These are phyloP conservation scores for Metschnikowia baotianmanensis DNA, from an alignment of 805 yeast species.

Conservation along the genomic window DNA sequence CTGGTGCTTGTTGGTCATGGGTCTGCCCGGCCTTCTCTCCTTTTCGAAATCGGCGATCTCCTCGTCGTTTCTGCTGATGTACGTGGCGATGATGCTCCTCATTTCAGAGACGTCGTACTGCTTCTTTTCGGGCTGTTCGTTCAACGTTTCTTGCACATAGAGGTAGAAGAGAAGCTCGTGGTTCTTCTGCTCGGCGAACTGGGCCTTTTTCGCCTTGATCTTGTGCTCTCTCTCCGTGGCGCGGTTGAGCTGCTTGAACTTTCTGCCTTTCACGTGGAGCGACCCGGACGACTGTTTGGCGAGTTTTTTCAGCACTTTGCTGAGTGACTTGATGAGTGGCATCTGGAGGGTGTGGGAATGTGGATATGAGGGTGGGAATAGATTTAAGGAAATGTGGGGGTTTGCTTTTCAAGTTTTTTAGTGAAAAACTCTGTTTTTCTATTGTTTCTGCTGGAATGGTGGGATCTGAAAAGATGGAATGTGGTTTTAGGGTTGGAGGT, in stretches of 20 bases:
- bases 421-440: no score
- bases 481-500: no score
- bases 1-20: constrained; percentile 70
- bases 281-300: constrained; percentile 50
- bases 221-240: constrained; percentile 86
- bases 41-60: constrained; percentile 63
- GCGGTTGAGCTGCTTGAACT: constrained; percentile 75
- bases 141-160: constrained; percentile 52
- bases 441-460: background rate
- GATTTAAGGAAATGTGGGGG: background rate
- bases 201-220: constrained; percentile 56
- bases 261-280: constrained; percentile 86
- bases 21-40: constrained; percentile 84
- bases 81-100: constrained; percentile 58
- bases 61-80: constrained; percentile 66
- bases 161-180: constrained; percentile 57
- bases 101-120: constrained; percentile 57
- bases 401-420: background rate
- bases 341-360: constrained; percentile 30
- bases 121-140: constrained; percentile 25
- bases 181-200: constrained; percentile 56
- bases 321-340: constrained; percentile 68
- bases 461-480: background rate
- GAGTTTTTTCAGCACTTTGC: constrained; percentile 61
- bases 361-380: background rate